A percentile compares a stretch with the other conserved stretches of the same genome.
phyloP scores from a whole-genome alignment of 345 rosid species.

The Syzygium oleosum region DNA sequence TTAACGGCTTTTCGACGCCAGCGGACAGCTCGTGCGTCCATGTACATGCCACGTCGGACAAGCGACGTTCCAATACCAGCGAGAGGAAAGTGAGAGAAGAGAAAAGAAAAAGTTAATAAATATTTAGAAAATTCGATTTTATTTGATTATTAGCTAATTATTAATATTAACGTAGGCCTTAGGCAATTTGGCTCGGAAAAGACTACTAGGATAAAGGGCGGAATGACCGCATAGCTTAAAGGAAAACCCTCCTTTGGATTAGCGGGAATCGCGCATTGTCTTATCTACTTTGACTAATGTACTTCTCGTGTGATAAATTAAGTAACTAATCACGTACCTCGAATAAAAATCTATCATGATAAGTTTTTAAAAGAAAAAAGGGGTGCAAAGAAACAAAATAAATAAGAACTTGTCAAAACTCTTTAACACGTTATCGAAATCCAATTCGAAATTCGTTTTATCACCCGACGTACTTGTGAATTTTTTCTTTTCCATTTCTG shows the following conservation, averaged over 20 bases:
- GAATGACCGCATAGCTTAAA: too few species aligned
- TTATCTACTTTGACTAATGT: not conserved
- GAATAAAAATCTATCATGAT: not conserved
- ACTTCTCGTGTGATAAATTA: not conserved
- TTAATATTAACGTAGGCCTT: not conserved
- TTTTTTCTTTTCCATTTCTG: fast-evolving
- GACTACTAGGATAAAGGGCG: too few species aligned
- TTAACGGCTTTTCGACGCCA: not conserved
- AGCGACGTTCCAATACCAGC: not conserved
- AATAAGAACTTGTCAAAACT: not conserved
- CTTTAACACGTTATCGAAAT: not conserved
- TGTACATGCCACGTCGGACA: not conserved
- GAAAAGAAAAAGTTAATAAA: not conserved
- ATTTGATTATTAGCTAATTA: too few species aligned
- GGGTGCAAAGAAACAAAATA: not conserved
- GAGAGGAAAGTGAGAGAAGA: too few species aligned
- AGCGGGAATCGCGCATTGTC: not conserved
- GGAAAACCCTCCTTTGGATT: not conserved
- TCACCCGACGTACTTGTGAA: fast-evolving
- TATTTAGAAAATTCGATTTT: not conserved
- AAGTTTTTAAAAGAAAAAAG: not conserved
- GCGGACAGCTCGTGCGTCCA: not conserved
- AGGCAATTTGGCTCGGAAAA: not conserved
- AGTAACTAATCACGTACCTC: not conserved
- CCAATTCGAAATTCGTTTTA: fast-evolving